phyloP scores from a whole-genome alignment of 2,329 filamentous ascomycete genomes.

The Aspergillus niger region DNA sequence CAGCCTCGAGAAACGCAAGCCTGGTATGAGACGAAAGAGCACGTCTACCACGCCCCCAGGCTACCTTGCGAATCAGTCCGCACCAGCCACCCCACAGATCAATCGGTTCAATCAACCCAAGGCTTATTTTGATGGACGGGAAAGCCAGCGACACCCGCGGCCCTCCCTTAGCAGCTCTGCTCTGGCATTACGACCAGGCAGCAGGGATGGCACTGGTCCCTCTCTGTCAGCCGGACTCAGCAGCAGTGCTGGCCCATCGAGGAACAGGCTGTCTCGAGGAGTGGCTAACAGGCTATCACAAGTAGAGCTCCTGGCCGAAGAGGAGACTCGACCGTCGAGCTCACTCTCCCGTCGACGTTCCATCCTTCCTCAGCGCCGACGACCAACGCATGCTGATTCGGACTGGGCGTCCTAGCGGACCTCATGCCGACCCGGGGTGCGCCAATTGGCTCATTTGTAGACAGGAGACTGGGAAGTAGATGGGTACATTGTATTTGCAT shows the following conservation, averaged over 20 bases:
- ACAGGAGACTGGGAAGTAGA: background rate
- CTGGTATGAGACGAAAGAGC: slow-evolving; percentile 40
- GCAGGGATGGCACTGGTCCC: slow-evolving; percentile 44
- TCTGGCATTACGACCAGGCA: slow-evolving; percentile 42
- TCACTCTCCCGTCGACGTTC: slow-evolving; percentile 37
- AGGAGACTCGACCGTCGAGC: slow-evolving; percentile 38
- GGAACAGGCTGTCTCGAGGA: slow-evolving; percentile 40
- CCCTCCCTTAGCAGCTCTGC: slow-evolving; percentile 41
- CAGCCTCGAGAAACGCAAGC: slow-evolving; percentile 37
- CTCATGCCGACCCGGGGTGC: too few species aligned
- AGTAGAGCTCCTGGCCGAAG: slow-evolving; percentile 38
- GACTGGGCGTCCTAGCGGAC: slow-evolving; percentile 35
- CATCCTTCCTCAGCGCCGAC: slow-evolving; percentile 41
- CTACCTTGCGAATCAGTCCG: slow-evolving; percentile 39
- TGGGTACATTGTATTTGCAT: slow-evolving; percentile 12
- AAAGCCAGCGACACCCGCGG: slow-evolving; percentile 43
- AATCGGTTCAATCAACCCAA: slow-evolving; percentile 41
- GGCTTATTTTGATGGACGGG: slow-evolving; percentile 41
- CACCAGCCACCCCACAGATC: slow-evolving; percentile 44
- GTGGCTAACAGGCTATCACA: slow-evolving; percentile 43
- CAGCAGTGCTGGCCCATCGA: slow-evolving; percentile 33
- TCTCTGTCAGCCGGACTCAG: slow-evolving; percentile 32
- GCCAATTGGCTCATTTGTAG: too few species aligned
- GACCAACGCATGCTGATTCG: slow-evolving; percentile 39
- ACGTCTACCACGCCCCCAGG: slow-evolving; percentile 41